Evolutionary conservation across 768 basidiomycete genomes (phyloP), one percentile per base, ranked within the genome.

Genomic region (Serendipita indica): DNA sequence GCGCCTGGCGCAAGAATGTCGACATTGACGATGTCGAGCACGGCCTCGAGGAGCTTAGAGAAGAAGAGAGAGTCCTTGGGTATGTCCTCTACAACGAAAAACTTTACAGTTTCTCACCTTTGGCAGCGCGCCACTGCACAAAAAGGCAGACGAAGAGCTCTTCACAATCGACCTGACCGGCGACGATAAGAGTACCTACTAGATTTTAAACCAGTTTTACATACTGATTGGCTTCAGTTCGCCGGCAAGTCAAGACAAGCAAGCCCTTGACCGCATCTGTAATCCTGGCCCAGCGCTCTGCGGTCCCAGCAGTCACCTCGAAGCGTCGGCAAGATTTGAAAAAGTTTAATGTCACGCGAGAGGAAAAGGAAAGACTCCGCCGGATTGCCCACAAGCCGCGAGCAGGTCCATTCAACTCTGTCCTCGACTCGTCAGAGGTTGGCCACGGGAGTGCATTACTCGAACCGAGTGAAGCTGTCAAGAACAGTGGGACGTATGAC

Each of bases 1-100:
- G 79, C 59, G 81, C 91, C 46, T 94, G 92, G 92, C 72, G 92
- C 67, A 94, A 96, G 73, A 89, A 96, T 69, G 83, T 94, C 57
- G 82, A 94, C 67, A 77, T 94, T 54, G 78, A 80, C 25, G 82
- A 81, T 54, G 82, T 92, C 18, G 90, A 93, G 64, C 72, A 75
- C 46, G 82, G 80, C 2, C 66, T 93, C 62, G 91, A 93, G 69
- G 78, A 73, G 60, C 72, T 87, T 61, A 74, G 91, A 58, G 78
- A 78, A n/a, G 88, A 93, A 67, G 90, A 93, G 67, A 74, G 87
- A 58, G 77, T 82, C 3, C 79, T 77, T 62, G 90, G 90, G 89
- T 90, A 65, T 62, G 80, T 69, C 14, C 41, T 25, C 41, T 28
- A 32, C 57, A 7, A 10, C 25, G 16, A 13, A 2, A 20, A 7